phyloP scores from a whole-genome alignment of 257 asterid genomes.

The Sherardia arvensis region DNA sequence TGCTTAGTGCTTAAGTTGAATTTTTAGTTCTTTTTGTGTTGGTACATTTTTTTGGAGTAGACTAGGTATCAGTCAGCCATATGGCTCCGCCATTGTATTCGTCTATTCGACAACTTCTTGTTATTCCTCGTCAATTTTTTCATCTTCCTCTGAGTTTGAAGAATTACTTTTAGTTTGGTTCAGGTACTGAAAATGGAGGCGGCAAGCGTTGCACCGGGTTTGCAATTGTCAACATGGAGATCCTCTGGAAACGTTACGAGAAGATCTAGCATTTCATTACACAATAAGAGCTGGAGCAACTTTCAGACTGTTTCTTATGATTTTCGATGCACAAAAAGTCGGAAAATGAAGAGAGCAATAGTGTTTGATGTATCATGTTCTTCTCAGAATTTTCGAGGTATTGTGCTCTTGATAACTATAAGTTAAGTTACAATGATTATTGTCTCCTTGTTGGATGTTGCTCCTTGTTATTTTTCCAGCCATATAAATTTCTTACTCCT shows the following conservation, averaged over 20 bases:
- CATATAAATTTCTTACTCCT: background rate
- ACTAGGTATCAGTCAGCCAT: too few relatives aligned
- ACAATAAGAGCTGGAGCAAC: slow-evolving; percentile 11
- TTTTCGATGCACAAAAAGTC: slow-evolving; percentile 22
- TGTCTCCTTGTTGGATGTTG: background rate
- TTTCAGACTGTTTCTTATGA: slow-evolving; percentile 23
- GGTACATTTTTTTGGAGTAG: too few relatives aligned
- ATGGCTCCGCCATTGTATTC: too few relatives aligned
- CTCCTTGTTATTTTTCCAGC: background rate
- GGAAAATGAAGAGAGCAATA: slow-evolving; percentile 16
- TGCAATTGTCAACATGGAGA: slow-evolving; percentile 35
- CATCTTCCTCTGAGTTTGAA: background rate
- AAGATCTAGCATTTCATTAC: slow-evolving; percentile 33
- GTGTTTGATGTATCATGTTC: slow-evolving; percentile 45
- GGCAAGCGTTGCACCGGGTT: slow-evolving; percentile 31
- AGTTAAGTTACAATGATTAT: background rate
- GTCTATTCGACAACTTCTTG: too few relatives aligned
- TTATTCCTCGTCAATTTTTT: background rate
- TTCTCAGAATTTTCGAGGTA: slow-evolving; percentile 60
- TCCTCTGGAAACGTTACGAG: slow-evolving; percentile 23
- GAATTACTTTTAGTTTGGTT: background rate
- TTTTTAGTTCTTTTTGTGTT: too few relatives aligned
- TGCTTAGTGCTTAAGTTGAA: too few relatives aligned
- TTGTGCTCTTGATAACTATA: background rate
- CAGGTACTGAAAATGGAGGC: slow-evolving; percentile 41